Base-by-base conservation (phyloP, 2,329 filamentous ascomycete species). In the Hypomyces perniciosus region DNA sequence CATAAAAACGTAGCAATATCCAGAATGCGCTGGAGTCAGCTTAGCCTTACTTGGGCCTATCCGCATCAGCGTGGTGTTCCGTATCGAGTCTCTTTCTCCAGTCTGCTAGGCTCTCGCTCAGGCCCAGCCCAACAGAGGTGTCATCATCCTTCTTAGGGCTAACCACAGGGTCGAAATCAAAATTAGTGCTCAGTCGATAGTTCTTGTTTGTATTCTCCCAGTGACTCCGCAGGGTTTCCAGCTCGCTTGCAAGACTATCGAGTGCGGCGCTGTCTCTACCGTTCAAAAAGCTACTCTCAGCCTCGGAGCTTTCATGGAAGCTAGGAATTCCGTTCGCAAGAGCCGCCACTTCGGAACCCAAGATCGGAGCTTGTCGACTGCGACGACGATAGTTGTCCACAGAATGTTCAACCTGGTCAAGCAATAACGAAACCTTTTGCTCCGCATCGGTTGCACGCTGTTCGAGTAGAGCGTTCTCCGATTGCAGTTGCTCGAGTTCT, bases 181-280 rank as follows among this genome's bases (percentile, higher is more conserved):
- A 95, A 46, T 87, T 84, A 62, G 86, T 91, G 68, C 89, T 95
- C 41, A 96, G 74, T 27, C 93, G 86, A 68, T 97, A 96, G 62
- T 89, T 95, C 69, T 95, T 93, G 72, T 92, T 96, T 9, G 90
- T 96, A 37, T 86, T 89, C 71, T 97, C 90, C 93, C 93, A 99
- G 62, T 96, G 91, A 47, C 78, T 88, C 47, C 92, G 83, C 44
- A 99, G 77, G 9, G 88, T 87, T 66, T 99, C 93, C 6, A 99
- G 82, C 72, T 99, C 93, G 56, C 83, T 90, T 8, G 93, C 92
- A 27, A 99, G 80, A 57, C 86, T 93, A 68, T 99, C 93, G 20
- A 99, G 79, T 3, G 91, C 92, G 59, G 72, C 74, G 62, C 79
- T 81, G 65, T 82, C 79, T 57, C 80, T 74, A 46, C 70, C 73